These are phyloP conservation scores for Colletotrichum falcatum DNA, from an alignment of 2,329 filamentous ascomycete species.

Conservation along the genomic window DNA sequence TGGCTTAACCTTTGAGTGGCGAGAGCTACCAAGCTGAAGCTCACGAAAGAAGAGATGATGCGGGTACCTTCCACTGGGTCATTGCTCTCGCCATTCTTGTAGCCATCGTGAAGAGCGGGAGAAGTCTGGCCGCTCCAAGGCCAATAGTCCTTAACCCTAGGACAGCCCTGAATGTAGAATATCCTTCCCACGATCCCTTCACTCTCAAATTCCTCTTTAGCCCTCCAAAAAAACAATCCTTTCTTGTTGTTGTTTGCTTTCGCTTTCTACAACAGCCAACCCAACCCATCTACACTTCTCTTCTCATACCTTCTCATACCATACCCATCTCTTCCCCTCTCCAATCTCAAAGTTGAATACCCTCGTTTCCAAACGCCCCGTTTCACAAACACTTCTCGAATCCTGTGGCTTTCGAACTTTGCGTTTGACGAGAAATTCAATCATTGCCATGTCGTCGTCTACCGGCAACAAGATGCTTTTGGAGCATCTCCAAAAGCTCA, in stretches of 20 bases:
- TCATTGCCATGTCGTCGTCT: constrained; percentile 20
- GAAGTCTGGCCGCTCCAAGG: background rate
- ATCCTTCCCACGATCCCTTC: constrained; percentile 6
- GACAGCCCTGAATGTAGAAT: constrained; percentile 8
- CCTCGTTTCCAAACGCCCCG: background rate
- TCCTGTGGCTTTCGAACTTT: background rate
- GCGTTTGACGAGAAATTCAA: background rate
- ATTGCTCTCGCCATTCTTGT: constrained; percentile 6
- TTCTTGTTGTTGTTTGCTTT: constrained; percentile 7
- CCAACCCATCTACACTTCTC: constrained; percentile 2
- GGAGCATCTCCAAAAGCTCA: constrained; percentile 30
- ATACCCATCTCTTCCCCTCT: background rate
- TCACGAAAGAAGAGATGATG: constrained; percentile 5
- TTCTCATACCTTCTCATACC: background rate
- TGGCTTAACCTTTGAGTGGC: background rate
- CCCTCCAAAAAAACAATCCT: background rate
- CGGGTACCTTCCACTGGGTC: background rate
- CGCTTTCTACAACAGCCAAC: background rate
- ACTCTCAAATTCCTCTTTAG: background rate
- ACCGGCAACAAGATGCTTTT: constrained; percentile 29
- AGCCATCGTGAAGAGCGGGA: background rate
- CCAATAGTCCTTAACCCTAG: constrained; percentile 9
- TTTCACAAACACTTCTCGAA: constrained; percentile 1
- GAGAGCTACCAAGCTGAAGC: constrained; percentile 1
- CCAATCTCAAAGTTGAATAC: background rate